A percentile compares a stretch with the other conserved stretches of the same genome.
phyloP scores from a whole-genome alignment of 305 asterid genomes.

The Fraxinus sp. region DNA sequence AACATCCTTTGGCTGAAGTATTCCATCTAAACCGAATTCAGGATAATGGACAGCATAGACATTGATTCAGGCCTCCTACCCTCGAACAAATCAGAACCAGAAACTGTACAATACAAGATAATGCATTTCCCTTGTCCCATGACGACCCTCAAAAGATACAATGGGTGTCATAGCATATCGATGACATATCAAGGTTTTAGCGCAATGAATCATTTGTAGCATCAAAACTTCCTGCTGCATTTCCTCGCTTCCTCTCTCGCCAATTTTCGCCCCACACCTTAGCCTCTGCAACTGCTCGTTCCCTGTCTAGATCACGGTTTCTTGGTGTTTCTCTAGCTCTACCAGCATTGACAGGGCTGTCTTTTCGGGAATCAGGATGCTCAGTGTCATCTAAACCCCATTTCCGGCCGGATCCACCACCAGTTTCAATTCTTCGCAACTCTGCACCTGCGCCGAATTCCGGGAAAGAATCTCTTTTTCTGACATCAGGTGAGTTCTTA shows the following conservation, averaged over 20 bases:
- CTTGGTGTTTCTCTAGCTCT: conserved; percentile 43
- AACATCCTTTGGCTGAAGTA: conserved; percentile 2
- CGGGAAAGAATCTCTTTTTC: conserved; percentile 48
- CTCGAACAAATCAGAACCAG: background rate
- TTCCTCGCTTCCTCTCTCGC: conserved; percentile 47
- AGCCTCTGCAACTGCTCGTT: conserved; percentile 63
- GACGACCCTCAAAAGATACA: background rate
- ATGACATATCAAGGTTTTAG: background rate
- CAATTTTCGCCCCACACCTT: conserved; percentile 63
- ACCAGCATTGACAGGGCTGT: conserved; percentile 71
- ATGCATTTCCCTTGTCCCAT: background rate
- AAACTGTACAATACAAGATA: background rate
- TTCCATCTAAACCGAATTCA: conserved; percentile 27
- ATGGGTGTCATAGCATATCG: conserved; percentile 3
- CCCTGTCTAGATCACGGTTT: conserved; percentile 51
- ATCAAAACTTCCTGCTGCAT: conserved; percentile 46
- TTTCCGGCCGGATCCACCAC: conserved; percentile 64
- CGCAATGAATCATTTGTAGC: conserved; percentile 37
- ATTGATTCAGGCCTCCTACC: background rate
- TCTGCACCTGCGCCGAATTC: conserved; percentile 48
- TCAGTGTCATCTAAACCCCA: conserved; percentile 71
- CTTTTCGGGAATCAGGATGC: conserved; percentile 49
- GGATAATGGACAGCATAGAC: background rate
- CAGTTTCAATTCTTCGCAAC: conserved; percentile 55
- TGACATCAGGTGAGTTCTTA: conserved; percentile 50